Conservation (phyloP, 257 asterid species). For the Catharanthus roseus region DNA sequence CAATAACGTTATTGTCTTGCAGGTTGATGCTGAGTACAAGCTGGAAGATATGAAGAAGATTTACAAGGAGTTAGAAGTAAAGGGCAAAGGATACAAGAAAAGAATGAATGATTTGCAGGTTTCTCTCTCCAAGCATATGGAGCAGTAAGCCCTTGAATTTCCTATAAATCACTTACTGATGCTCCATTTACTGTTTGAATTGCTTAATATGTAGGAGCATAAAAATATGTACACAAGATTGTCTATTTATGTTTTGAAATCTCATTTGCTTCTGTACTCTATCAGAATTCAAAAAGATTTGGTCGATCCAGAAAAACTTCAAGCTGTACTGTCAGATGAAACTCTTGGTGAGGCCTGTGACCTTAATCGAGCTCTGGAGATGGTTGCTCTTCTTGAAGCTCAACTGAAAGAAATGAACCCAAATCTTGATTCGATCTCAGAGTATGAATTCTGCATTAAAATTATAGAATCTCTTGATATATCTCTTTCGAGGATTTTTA, state of each 20-base stretch:
- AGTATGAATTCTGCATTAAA: conserved; percentile 43
- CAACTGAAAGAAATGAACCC: conserved; percentile 95
- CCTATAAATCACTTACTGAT: neutral
- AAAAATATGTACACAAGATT: neutral
- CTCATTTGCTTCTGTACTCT: conserved; percentile 8
- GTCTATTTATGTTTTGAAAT: neutral
- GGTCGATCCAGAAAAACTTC: conserved; percentile 86
- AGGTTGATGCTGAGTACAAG: conserved; percentile 98
- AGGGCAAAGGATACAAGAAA: conserved; percentile 77
- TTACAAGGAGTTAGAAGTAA: conserved; percentile 58
- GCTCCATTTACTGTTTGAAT: neutral
- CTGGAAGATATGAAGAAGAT: conserved; percentile 79
- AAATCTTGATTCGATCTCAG: conserved; percentile 90
- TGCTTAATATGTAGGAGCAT: neutral
- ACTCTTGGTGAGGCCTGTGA: conserved; percentile 50
- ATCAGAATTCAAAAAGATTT: conserved; percentile 82
- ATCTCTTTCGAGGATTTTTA: neutral
- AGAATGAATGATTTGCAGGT: conserved; percentile 65
- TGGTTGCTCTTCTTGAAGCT: conserved; percentile 85
- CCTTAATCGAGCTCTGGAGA: conserved; percentile 74
- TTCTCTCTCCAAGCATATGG: conserved; percentile 74
- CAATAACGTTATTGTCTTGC: conserved; percentile 18
- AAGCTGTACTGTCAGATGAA: conserved; percentile 53
- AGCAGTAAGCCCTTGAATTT: conserved; percentile 55
- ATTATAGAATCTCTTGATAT: neutral